Conservation (phyloP, 768 basidiomycete species). For the Tylopilus sp. region DNA sequence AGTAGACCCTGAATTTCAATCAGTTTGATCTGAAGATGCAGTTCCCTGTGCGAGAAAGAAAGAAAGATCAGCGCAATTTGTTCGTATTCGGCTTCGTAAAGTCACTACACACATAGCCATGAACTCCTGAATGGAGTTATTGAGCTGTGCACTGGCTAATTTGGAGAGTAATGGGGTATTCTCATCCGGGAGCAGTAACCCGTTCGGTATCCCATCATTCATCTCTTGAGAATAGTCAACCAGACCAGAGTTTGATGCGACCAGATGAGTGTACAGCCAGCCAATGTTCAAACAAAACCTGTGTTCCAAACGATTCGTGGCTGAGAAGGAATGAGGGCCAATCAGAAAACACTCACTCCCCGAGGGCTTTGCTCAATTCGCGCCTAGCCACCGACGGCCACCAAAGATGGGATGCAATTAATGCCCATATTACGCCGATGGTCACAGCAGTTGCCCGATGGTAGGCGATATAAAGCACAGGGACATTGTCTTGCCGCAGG, state of each 20-base stretch:
- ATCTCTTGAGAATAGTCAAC: conserved; percentile 39
- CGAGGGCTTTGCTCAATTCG: conserved; percentile 79
- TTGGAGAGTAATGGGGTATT: conserved; percentile 31
- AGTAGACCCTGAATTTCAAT: conserved; percentile 84
- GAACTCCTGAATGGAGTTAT: conserved; percentile 74
- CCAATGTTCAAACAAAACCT: conserved; percentile 93
- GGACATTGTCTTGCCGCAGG: conserved; percentile 56
- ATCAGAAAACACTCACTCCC: conserved; percentile 60
- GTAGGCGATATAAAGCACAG: conserved; percentile 66
- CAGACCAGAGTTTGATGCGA: conserved; percentile 79
- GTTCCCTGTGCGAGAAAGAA: conserved; percentile 58
- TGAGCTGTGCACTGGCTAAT: conserved; percentile 43
- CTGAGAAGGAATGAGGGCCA: not conserved
- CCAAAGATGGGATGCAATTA: conserved; percentile 84
- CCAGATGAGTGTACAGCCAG: conserved; percentile 91
- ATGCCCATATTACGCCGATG: conserved; percentile 85
- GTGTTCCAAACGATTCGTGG: conserved; percentile 1
- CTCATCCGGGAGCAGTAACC: conserved; percentile 23
- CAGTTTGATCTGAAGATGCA: conserved; percentile 89
- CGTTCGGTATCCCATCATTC: conserved; percentile 2
- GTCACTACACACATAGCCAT: conserved; percentile 69
- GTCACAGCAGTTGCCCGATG: conserved; percentile 80
- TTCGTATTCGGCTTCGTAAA: not conserved
- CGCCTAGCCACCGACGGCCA: conserved; percentile 94
- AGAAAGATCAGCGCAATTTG: conserved; percentile 4